phyloP scores from a whole-genome alignment of 2,329 filamentous ascomycete species.

The Nigrospora sphaerica region DNA sequence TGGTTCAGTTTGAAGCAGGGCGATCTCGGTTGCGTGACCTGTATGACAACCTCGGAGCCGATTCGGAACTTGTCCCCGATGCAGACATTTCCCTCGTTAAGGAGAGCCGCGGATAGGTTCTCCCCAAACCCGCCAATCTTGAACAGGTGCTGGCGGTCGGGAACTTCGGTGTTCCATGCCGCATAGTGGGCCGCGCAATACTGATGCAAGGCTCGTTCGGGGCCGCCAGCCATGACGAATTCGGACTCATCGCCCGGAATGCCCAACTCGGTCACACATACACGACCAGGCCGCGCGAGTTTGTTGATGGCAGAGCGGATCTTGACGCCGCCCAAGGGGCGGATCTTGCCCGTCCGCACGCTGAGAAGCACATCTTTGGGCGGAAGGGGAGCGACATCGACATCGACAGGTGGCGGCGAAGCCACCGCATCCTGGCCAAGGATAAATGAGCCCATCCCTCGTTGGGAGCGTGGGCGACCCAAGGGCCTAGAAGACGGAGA shows the following conservation, averaged over 20 bases:
- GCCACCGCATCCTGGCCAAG: too few species aligned
- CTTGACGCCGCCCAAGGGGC: constrained; percentile 40
- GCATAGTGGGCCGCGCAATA: constrained; percentile 53
- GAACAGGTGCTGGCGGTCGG: constrained; percentile 41
- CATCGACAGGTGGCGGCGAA: too few species aligned
- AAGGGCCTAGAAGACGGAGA: too few species aligned
- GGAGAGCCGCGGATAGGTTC: constrained; percentile 47
- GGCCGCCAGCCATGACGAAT: constrained; percentile 47
- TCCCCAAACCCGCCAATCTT: constrained; percentile 55
- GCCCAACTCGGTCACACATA: constrained; percentile 39
- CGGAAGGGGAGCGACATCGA: constrained; percentile 14
- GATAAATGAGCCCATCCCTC: too few species aligned
- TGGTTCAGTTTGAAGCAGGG: constrained; percentile 65
- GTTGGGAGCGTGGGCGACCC: too few species aligned
- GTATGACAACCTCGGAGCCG: constrained; percentile 35
- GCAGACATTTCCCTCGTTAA: constrained; percentile 57
- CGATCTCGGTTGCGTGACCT: constrained; percentile 54
- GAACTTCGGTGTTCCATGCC: constrained; percentile 44
- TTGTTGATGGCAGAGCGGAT: constrained; percentile 53
- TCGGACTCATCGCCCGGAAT: constrained; percentile 55
- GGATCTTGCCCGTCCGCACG: constrained; percentile 49
- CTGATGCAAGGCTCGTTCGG: constrained; percentile 55
- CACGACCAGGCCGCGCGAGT: constrained; percentile 28
- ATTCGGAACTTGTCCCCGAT: constrained; percentile 56
- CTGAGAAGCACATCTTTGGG: constrained; percentile 42